Evolutionary conservation across 2,329 filamentous ascomycete species (phyloP), one percentile per base, ranked within the genome.

Genomic region (Shiraia bambusicola): DNA sequence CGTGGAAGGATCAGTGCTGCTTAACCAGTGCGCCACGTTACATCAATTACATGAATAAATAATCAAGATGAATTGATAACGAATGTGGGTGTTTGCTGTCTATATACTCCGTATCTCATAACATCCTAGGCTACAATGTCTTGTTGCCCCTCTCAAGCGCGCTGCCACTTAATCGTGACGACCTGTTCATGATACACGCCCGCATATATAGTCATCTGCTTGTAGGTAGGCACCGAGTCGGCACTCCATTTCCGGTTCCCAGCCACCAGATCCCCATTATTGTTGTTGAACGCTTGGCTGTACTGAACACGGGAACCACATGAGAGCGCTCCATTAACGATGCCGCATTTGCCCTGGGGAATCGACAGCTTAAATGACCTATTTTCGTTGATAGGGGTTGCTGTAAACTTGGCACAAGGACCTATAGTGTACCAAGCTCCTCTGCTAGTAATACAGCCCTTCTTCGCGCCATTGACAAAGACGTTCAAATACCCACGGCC

Each of bases 401-500:
- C 80, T 0, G 76, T 80, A 61, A 81, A 85, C 0, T 79, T 84
- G 1, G 84, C 85, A 58, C 84, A 87, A 0, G 83, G 84, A 2
- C 84, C 83, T 1, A 73, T 76, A 0, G 76, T 75, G 58, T 84
- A 88, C 85, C 84, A 88, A 0, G 77, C 80, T 0, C 85, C 85
- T 8, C 69, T 73, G 40, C 77, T 77, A 59, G 87, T 88, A 43
- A 88, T 74, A 53, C 83, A 88, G n/a, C 85, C 84, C 6, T 72
- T 74, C 34, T 70, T 61, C n/a, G 58, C 59, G 3, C 77, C 75
- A 13, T 69, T 63, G 3, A 73, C 70, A 17, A 74, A 58, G 3
- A 84, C 81, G 39, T 82, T 76, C 28, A 87, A 63, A 52, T 76
- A 78, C 1, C 84, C 84, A 24, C 70, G 75, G 1, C 83, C 83